Conservation (phyloP, 768 basidiomycete species). For the Boletus rubropictus region DNA sequence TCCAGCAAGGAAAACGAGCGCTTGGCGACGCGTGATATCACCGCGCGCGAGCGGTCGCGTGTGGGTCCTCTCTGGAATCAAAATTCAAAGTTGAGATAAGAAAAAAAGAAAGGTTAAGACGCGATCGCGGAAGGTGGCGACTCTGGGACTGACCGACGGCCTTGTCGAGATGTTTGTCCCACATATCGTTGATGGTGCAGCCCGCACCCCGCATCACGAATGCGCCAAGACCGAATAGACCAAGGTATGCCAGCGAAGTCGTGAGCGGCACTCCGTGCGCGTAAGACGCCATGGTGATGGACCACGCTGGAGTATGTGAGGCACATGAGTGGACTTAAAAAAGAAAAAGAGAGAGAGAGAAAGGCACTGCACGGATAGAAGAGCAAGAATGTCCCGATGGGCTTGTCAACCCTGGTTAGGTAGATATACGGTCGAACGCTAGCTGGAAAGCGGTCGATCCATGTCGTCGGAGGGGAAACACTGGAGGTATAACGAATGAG, state of each 20-base stretch:
- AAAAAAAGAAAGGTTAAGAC: not conserved
- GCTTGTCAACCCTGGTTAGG: conserved; percentile 89
- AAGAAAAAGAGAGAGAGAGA: not conserved
- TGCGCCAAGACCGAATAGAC: conserved; percentile 85
- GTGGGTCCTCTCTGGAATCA: conserved; percentile 69
- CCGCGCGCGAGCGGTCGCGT: conserved; percentile 83
- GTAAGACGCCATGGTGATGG: conserved; percentile 94
- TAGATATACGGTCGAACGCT: conserved; percentile 72
- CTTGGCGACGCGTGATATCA: conserved; percentile 69
- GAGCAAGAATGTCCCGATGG: conserved; percentile 86
- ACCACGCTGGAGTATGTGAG: conserved; percentile 66
- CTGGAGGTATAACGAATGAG: conserved; percentile 17
- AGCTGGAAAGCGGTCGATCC: conserved; percentile 62
- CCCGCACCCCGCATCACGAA: conserved; percentile 96
- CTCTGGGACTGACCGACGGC: conserved; percentile 61
- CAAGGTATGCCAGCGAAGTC: conserved; percentile 67
- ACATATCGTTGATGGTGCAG: conserved; percentile 98
- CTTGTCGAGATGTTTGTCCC: conserved; percentile 90
- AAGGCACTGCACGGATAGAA: conserved; percentile 90
- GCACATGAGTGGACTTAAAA: not conserved
- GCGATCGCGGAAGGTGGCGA: no score
- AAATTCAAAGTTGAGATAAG: not conserved
- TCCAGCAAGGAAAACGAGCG: conserved; percentile 73
- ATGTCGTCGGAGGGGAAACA: conserved; percentile 36
- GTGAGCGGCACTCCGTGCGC: conserved; percentile 61